These are phyloP conservation scores for Serpula lacrymans DNA, from an alignment of 768 basidiomycete species.

Conservation along the genomic window DNA sequence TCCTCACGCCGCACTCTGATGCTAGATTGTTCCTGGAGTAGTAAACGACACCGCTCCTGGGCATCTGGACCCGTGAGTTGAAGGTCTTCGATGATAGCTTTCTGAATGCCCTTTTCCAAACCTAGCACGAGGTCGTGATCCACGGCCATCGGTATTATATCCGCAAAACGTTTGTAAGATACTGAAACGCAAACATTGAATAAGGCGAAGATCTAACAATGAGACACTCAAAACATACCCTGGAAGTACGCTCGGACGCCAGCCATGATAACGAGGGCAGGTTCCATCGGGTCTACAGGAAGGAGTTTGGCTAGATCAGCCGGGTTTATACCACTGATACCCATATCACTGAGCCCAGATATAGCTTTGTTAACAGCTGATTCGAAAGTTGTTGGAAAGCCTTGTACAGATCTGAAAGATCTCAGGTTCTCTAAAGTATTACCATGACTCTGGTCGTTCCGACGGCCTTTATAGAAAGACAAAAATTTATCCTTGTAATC, in stretches of 20 bases:
- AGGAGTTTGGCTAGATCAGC: conserved; percentile 49
- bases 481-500: conserved; percentile 52
- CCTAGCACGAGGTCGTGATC: conserved; percentile 43
- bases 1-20: conserved; percentile 45
- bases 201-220: conserved; percentile 4
- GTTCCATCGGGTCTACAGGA: conserved; percentile 48
- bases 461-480: conserved; percentile 39
- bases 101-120: conserved; percentile 42
- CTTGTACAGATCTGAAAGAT: conserved; percentile 8
- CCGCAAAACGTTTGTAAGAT: conserved; percentile 43
- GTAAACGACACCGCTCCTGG: conserved; percentile 42
- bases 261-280: conserved; percentile 64
- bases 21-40: conserved; percentile 48
- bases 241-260: conserved; percentile 73
- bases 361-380: conserved; percentile 32
- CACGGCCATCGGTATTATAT: conserved; percentile 40
- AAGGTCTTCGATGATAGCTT: conserved; percentile 44
- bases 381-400: background rate
- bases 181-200: conserved; percentile 29
- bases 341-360: conserved; percentile 34
- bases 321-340: conserved; percentile 34
- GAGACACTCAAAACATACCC: conserved; percentile 39
- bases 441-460: conserved; percentile 8
- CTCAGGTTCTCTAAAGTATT: conserved; percentile 9
- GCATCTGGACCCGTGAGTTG: conserved; percentile 49